Conservation (phyloP, 257 asterid genomes). For the Ajuga chamaepitys region DNA sequence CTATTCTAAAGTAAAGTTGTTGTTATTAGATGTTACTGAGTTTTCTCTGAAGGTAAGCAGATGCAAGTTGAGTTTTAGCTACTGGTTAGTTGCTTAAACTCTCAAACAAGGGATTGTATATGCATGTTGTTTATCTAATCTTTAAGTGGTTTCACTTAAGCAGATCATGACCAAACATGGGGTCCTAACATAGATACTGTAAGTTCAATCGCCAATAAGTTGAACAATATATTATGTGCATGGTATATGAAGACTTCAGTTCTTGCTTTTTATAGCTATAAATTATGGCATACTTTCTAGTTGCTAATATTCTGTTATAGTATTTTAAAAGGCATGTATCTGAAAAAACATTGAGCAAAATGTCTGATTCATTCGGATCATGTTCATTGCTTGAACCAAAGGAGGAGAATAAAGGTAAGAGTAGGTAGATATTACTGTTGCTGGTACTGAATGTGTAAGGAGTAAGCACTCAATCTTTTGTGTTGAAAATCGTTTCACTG, state of each 20-base stretch:
- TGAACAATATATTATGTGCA: background rate
- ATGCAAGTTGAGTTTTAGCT: background rate
- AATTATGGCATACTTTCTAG: background rate
- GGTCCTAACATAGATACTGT: conserved; percentile 38
- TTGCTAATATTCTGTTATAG: conserved; percentile 32
- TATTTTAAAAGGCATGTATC: conserved; percentile 68
- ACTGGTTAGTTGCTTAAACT: background rate
- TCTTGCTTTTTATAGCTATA: too few species aligned
- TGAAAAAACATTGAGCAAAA: conserved; percentile 58
- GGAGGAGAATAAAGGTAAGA: conserved; percentile 55
- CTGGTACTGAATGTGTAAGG: background rate
- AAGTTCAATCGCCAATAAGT: conserved; percentile 24
- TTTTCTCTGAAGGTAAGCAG: conserved; percentile 74
- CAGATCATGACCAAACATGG: conserved; percentile 90
- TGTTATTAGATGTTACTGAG: conserved; percentile 67
- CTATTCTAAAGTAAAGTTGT: conserved; percentile 64
- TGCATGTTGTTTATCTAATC: background rate
- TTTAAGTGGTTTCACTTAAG: conserved; percentile 3
- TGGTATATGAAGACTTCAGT: too few species aligned
- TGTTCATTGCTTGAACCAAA: conserved; percentile 46
- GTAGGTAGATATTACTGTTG: conserved; percentile 2
- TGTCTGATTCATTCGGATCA: conserved; percentile 67
- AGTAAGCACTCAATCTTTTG: background rate
- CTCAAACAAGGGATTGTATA: background rate
- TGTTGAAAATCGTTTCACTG: background rate